Evolutionary conservation across 768 basidiomycete genomes (phyloP), one percentile per base, ranked within the genome.

Genomic region (Tephrocybe sp.): DNA sequence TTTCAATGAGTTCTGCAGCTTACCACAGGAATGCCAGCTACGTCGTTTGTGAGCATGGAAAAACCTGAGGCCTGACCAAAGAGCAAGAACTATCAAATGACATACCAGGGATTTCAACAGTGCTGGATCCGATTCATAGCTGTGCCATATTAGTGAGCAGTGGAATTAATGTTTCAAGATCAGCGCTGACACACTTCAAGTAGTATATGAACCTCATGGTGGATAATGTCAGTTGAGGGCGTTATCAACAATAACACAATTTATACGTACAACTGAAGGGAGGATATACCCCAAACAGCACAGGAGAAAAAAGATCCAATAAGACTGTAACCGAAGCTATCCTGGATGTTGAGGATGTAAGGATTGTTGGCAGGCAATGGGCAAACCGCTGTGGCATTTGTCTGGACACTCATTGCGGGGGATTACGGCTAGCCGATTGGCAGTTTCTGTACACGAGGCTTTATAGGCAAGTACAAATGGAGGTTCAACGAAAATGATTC

Each of bases 211-310:
- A 39, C 36, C 46, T 47, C 13, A 21, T 6, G 8, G 28, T n/a
- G n/a, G n/a, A n/a, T n/a, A n/a, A n/a, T n/a, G n/a, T n/a, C n/a
- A n/a, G n/a, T n/a, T n/a, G n/a, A n/a, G n/a, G n/a, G n/a, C n/a
- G n/a, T n/a, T n/a, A n/a, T n/a, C n/a, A n/a, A n/a, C n/a, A n/a
- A n/a, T n/a, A n/a, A n/a, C n/a, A 46, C 5, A n/a, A 28, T n/a
- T n/a, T n/a, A n/a, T n/a, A n/a, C 45, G 9, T 34, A 47, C 45
- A 37, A 16, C 27, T 47, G 45, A 22, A 47, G 36, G 34, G 18
- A 38, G 1, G 46, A 47, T 9, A 47, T 16, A 2, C 46, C 46
- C 46, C 46, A 47, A 9, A 40, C 37, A 1, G 47, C 47, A 5
- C 47, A 27, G 4, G 37, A 28, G 4, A 48, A 40, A 19, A 39